Base-by-base conservation (phyloP, 176 grass and related monocot species). In the Tillandsia leiboldiana region DNA sequence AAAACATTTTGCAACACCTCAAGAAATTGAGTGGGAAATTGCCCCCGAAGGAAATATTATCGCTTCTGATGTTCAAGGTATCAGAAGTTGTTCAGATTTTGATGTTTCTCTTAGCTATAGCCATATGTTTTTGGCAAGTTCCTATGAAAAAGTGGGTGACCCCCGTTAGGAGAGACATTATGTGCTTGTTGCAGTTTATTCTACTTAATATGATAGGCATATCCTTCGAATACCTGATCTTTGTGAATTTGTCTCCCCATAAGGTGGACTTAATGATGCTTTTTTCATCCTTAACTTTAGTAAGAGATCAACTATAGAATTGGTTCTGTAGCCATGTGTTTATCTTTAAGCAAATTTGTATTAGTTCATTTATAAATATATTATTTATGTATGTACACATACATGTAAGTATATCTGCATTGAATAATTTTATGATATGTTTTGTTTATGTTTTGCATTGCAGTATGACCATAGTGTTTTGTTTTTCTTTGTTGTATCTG, bases 1-100 rank as follows among this genome's bases (percentile, higher is more conserved):
- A 78, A 92, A 81, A 23, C 64, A 69, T 51, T 90, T 87, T 77
- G 81, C 83, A 53, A 81, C 79, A n/a, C 51, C 88, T 50, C 81
- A 87, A 53, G 93, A 92, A 85, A 90, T 92, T 68, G 84, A 79
- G 67, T 69, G 84, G 87, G 15, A 97, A 87, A 86, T 68, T 97
- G 76, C 79, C 84, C 12, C 82, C 82, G 12, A 84, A 97, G 69
- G 88, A 92, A 74, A 97, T 97, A 85, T 77, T 92, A 76, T 97
- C 86, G 68, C 89, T 92, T 75, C 89, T 86, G 27, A 97, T 92
- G 89, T 97, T 97, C 64, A 90, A 92, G 92, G 92, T 96, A 89
- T 27, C 42, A 59, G 26, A 69, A 67, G 2, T 77, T 71, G 42
- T 42, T 42, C 33, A 7, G 33, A 17, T 61, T 61, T 61, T n/a